Conservation (phyloP, 306 rosid genomes). For the Cicer chorassanicum region DNA sequence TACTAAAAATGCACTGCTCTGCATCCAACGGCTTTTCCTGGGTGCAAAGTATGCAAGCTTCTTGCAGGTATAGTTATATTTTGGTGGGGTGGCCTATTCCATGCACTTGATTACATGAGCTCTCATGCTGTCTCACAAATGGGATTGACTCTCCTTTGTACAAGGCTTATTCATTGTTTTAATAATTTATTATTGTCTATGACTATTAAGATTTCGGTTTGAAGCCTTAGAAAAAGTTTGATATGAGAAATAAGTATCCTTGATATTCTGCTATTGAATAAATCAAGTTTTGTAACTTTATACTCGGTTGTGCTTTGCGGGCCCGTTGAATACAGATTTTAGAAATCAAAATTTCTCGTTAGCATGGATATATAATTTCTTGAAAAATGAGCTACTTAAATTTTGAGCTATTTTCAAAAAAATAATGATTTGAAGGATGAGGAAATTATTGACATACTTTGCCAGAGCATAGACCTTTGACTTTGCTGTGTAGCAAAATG, state of each 20-base stretch:
- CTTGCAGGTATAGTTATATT: conserved; percentile 73
- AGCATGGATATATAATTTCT: conserved; percentile 32
- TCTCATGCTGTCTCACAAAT: conserved; percentile 26
- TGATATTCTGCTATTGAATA: conserved; percentile 46
- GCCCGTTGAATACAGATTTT: conserved; percentile 28
- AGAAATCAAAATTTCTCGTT: conserved; percentile 4
- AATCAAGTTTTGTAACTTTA: conserved; percentile 47
- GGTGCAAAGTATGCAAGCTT: conserved; percentile 97
- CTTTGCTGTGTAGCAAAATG: conserved; percentile 45
- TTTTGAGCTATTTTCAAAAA: neutral
- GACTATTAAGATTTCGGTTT: conserved; percentile 34
- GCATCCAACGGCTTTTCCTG: conserved; percentile 95
- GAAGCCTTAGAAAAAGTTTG: conserved; percentile 44
- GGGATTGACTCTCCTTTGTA: conserved; percentile 32
- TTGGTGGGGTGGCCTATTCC: conserved; percentile 17
- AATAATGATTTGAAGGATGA: conserved; percentile 4
- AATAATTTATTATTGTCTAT: conserved; percentile 53
- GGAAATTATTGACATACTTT: neutral
- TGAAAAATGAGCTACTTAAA: conserved; percentile 18
- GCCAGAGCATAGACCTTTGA: neutral
- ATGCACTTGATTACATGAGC: conserved; percentile 32
- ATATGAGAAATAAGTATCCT: conserved; percentile 47
- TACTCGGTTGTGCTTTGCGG: conserved; percentile 30
- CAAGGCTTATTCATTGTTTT: conserved; percentile 45
- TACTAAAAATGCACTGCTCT: conserved; percentile 90